A percentile compares a stretch with the other conserved stretches of the same genome.
phyloP scores from a whole-genome alignment of 148 eudicot genomes.

The Silene conica region DNA sequence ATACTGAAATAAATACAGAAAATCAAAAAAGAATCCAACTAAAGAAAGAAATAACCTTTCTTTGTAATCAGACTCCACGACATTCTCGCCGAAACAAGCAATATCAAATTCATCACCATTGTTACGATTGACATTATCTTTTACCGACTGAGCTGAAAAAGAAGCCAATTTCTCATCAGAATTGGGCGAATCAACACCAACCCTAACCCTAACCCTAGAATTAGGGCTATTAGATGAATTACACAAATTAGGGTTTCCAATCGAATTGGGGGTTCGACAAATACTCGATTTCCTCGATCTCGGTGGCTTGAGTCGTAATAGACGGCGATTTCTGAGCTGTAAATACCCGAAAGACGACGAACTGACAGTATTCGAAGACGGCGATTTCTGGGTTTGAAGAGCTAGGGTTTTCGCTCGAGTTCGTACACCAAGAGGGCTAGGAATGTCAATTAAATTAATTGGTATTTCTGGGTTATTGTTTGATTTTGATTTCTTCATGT shows the following conservation, averaged over 20 bases:
- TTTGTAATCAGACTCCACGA: constrained; percentile 28
- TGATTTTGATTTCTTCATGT: constrained; percentile 26
- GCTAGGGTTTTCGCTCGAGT: constrained; percentile 49
- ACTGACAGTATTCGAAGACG: background rate
- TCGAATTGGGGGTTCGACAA: constrained; percentile 16
- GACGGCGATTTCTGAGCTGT: constrained; percentile 40
- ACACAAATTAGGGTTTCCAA: constrained; percentile 11
- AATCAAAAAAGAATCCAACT: background rate
- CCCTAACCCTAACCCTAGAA: constrained; percentile 16
- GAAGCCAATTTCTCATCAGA: constrained; percentile 7
- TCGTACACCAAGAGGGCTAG: constrained; percentile 32
- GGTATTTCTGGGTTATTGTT: background rate
- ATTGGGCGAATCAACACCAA: constrained; percentile 9
- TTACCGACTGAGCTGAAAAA: background rate
- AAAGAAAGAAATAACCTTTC: constrained; percentile 25
- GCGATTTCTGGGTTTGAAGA: constrained; percentile 6
- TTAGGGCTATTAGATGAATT: background rate
- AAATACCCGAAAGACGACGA: constrained; percentile 25
- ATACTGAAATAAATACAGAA: background rate
- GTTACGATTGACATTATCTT: background rate
- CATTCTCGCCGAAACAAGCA: constrained; percentile 32
- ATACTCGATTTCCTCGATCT: background rate
- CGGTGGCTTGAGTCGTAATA: constrained; percentile 1
- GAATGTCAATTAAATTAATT: constrained; percentile 22
- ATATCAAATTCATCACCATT: constrained; percentile 12